A percentile compares a stretch with the other conserved stretches of the same genome.
Conservation (phyloP, 73 alveolate species). For the Symbiodinium natans region DNA sequence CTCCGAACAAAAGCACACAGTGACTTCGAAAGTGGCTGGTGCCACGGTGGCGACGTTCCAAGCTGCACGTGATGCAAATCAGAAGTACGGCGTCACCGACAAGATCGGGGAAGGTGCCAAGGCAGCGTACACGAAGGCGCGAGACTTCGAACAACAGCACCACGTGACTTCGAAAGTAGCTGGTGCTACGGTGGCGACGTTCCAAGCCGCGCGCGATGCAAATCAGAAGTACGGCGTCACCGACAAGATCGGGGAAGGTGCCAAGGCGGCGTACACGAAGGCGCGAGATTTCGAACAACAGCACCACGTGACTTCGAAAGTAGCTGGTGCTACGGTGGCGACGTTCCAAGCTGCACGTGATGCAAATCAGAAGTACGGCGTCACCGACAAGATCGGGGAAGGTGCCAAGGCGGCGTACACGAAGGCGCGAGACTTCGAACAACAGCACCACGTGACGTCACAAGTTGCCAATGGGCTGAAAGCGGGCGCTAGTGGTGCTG, state of each 20-base stretch:
- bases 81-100: background rate
- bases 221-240: background rate
- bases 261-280: background rate
- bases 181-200: constrained; percentile 17
- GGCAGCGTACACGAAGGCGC: background rate
- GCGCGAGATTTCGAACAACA: constrained; percentile 36
- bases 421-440: constrained; percentile 35
- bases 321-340: constrained; percentile 4
- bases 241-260: constrained; percentile 43
- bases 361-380: constrained; percentile 43
- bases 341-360: constrained; percentile 25
- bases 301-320: constrained; percentile 30
- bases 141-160: constrained; percentile 48
- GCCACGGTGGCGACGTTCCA: constrained; percentile 28
- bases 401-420: constrained; percentile 36
- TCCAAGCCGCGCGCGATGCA: constrained; percentile 39
- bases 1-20: too few relatives aligned
- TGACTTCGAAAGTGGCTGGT: constrained; percentile 3
- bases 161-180: constrained; percentile 16
- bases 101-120: constrained; percentile 30
- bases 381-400: constrained; percentile 50
- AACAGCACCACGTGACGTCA: constrained; percentile 40
- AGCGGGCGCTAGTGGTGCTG: background rate
- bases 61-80: background rate
- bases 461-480: constrained; percentile 38